Evolutionary conservation across 2,329 filamentous ascomycete species (phyloP).

Genomic region (Fusarium redolens): DNA sequence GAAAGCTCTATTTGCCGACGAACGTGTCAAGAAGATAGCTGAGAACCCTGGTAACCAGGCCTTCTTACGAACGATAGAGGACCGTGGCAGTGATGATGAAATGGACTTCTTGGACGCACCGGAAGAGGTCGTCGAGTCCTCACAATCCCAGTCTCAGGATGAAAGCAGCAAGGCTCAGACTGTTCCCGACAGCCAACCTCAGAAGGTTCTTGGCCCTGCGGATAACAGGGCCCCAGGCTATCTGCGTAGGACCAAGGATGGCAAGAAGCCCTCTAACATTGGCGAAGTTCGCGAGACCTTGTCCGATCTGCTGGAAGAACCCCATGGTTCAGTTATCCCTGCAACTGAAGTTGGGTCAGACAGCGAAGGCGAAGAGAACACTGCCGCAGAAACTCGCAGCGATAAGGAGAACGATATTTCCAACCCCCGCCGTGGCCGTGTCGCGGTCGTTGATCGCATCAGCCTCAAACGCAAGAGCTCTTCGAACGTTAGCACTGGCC

Average conservation of each 20-base stretch:
- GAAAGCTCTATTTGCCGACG: conserved; percentile 86
- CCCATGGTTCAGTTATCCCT: conserved; percentile 61
- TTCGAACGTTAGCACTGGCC: conserved; percentile 49
- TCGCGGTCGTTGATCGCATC: conserved; percentile 77
- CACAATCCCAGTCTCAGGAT: conserved; percentile 50
- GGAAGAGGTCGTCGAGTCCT: conserved; percentile 46
- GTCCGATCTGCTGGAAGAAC: conserved; percentile 83
- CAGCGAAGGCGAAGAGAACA: conserved; percentile 55
- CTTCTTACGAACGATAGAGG: conserved; percentile 90
- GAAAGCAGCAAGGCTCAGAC: conserved; percentile 48
- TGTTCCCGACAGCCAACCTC: conserved; percentile 65
- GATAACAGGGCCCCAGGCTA: conserved; percentile 68
- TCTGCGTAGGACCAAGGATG: conserved; percentile 69
- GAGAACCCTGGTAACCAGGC: conserved; percentile 89
- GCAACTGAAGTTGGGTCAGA: conserved; percentile 54
- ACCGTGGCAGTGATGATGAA: conserved; percentile 79
- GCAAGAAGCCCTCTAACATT: conserved; percentile 77
- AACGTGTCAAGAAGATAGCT: conserved; percentile 90
- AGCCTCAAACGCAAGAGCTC: conserved; percentile 70
- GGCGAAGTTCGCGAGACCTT: conserved; percentile 86
- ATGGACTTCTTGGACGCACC: conserved; percentile 76
- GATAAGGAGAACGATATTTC: conserved; percentile 64
- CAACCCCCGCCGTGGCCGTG: conserved; percentile 51
- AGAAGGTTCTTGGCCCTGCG: conserved; percentile 51
- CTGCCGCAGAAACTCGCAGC: conserved; percentile 39